These are phyloP conservation scores for Podospora pseudopauciseta DNA, from an alignment of 495 filamentous ascomycete species.

Conservation along the genomic window DNA sequence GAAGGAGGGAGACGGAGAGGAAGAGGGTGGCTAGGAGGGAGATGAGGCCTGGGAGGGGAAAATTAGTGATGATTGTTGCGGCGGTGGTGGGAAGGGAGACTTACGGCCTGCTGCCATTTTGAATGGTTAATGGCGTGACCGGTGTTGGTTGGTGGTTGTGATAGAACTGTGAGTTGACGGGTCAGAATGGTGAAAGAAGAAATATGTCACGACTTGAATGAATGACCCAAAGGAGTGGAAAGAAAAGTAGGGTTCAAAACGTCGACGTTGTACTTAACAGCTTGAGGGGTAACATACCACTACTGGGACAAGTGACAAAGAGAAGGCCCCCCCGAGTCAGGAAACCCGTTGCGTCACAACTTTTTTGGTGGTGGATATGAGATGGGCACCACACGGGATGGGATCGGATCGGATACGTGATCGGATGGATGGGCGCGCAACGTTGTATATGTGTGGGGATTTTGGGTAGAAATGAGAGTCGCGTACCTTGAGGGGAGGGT, in stretches of 20 bases:
- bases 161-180: not conserved
- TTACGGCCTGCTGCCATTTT: slow-evolving; percentile 14
- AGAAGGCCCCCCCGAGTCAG: not conserved
- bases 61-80: slow-evolving; percentile 6
- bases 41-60: slow-evolving; percentile 21
- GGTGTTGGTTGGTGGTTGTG: not conserved
- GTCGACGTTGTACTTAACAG: not conserved
- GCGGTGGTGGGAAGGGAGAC: not conserved
- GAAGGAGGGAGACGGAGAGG: slow-evolving; percentile 65
- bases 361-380: not conserved
- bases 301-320: not conserved
- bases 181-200: not conserved
- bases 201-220: no score
- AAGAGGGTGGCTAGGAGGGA: slow-evolving; percentile 64
- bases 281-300: not conserved
- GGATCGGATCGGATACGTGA: not conserved
- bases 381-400: not conserved
- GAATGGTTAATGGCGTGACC: not conserved
- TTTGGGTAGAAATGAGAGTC: not conserved
- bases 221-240: not conserved
- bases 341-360: not conserved
- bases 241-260: not conserved
- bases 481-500: not conserved
- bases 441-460: not conserved
- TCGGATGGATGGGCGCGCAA: not conserved